Percentiles rank a stretch among this genome's conserved stretches.
Evolutionary conservation across 2,329 filamentous ascomycete species (phyloP).

Genomic region (Fusarium armeniacum): DNA sequence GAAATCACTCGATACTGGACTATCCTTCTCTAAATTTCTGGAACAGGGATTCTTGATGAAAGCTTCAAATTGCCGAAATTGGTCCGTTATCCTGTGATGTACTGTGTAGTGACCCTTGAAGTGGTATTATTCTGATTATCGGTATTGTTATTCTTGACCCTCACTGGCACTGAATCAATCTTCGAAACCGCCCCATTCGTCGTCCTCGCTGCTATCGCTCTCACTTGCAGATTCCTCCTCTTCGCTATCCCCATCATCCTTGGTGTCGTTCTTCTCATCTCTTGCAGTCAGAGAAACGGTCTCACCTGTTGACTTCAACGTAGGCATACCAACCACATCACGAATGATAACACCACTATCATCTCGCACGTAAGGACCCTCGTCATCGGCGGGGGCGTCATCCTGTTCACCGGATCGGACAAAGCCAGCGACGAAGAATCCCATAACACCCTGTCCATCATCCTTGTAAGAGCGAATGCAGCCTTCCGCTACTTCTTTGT

Average conservation of each 20-base stretch:
- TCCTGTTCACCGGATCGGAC: slow-evolving; percentile 57
- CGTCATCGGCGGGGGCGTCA: slow-evolving; percentile 35
- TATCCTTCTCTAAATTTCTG: slow-evolving; percentile 13
- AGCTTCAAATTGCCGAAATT: background rate
- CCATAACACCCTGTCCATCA: slow-evolving; percentile 88
- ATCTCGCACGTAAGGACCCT: slow-evolving; percentile 69
- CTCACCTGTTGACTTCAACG: slow-evolving; percentile 55
- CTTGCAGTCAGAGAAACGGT: slow-evolving; percentile 48
- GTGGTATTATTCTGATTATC: background rate
- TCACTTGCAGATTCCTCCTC: slow-evolving; percentile 32
- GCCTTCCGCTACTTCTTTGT: slow-evolving; percentile 73
- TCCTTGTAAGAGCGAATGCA: slow-evolving; percentile 87
- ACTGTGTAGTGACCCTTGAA: background rate
- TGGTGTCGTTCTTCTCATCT: slow-evolving; percentile 42
- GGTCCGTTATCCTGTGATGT: background rate
- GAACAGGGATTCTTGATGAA: background rate
- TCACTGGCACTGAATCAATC: slow-evolving; percentile 37
- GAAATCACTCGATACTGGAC: slow-evolving; percentile 27
- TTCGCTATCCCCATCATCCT: slow-evolving; percentile 27
- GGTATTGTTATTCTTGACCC: slow-evolving; percentile 9
- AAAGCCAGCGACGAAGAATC: slow-evolving; percentile 95
- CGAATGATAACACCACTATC: slow-evolving; percentile 66
- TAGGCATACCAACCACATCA: slow-evolving; percentile 57
- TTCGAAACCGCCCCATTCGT: slow-evolving; percentile 49
- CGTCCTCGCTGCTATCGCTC: slow-evolving; percentile 30